phyloP scores from a whole-genome alignment of 2,329 filamentous ascomycete genomes.

The Fusarium tanahbumbuense region DNA sequence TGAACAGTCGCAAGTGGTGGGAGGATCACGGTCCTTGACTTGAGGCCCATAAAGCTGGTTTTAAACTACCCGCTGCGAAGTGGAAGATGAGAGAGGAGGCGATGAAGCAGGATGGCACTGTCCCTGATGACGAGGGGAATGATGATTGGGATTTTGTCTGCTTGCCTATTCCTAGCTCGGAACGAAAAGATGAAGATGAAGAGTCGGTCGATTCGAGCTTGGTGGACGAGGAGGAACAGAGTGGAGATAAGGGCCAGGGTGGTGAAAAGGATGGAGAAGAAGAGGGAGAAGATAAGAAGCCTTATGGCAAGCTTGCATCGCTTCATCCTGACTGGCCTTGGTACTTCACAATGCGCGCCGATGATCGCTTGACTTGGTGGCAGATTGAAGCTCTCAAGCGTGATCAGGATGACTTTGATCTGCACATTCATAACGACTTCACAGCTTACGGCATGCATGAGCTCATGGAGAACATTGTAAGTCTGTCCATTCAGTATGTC shows the following conservation, averaged over 20 bases:
- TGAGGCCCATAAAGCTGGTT: constrained; percentile 27
- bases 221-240: background rate
- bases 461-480: constrained; percentile 54
- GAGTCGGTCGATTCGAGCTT: background rate
- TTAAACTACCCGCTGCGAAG: constrained; percentile 26
- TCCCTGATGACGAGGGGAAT: constrained; percentile 30
- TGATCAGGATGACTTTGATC: constrained; percentile 54
- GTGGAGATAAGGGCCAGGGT: background rate
- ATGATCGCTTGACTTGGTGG: constrained; percentile 38
- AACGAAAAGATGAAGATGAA: background rate
- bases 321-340: constrained; percentile 34
- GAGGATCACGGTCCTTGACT: constrained; percentile 35
- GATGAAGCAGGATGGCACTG: constrained; percentile 16
- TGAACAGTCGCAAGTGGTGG: constrained; percentile 38
- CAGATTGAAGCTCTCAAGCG: constrained; percentile 32
- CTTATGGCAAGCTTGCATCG: constrained; percentile 31
- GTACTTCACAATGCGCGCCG: constrained; percentile 31
- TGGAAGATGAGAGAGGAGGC: constrained; percentile 41
- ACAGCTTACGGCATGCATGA: constrained; percentile 55
- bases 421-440: constrained; percentile 59
- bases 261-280: background rate
- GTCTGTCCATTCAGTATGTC: constrained; percentile 9
- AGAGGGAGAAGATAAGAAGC: background rate
- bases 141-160: constrained; percentile 43
- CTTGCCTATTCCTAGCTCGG: background rate